phyloP scores from a whole-genome alignment of 352 stramenopile genomes.

The Pythium guiyangense region DNA sequence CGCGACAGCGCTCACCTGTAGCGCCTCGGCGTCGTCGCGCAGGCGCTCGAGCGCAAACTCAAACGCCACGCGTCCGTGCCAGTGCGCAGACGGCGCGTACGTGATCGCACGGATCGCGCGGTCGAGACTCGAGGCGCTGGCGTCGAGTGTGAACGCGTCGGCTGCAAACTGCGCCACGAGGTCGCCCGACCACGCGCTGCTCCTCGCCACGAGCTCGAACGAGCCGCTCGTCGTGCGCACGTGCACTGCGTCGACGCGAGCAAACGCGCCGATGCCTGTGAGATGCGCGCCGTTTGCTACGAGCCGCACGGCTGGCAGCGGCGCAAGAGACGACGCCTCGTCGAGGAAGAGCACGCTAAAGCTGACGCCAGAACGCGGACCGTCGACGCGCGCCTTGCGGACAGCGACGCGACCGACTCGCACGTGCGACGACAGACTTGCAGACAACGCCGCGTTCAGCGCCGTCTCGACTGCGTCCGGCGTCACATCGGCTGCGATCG shows the following conservation, averaged over 20 bases:
- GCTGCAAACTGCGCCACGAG: not conserved
- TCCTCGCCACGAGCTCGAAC: constrained; percentile 9
- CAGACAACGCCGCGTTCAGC: constrained; percentile 10
- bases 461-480: constrained; percentile 6
- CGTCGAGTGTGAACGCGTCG: constrained; percentile 6
- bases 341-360: constrained; percentile 15
- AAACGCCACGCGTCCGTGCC: constrained; percentile 7
- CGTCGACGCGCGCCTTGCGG: constrained; percentile 10
- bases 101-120: constrained; percentile 1
- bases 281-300: constrained; percentile 6
- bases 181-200: constrained; percentile 7
- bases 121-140: not conserved
- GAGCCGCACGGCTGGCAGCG: not conserved
- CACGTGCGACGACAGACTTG: not conserved
- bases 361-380: constrained; percentile 2
- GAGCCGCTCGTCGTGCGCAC: constrained; percentile 1
- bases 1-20: not conserved
- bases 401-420: constrained; percentile 5
- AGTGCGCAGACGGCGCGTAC: constrained; percentile 2
- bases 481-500: constrained; percentile 8
- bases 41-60: constrained; percentile 6
- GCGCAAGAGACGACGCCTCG: constrained; percentile 1
- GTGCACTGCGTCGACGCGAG: constrained; percentile 6
- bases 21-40: not conserved
- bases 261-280: constrained; percentile 12